Base-by-base conservation (phyloP, 106 monocot genomes). In the Acanthochlamys bracteata region DNA sequence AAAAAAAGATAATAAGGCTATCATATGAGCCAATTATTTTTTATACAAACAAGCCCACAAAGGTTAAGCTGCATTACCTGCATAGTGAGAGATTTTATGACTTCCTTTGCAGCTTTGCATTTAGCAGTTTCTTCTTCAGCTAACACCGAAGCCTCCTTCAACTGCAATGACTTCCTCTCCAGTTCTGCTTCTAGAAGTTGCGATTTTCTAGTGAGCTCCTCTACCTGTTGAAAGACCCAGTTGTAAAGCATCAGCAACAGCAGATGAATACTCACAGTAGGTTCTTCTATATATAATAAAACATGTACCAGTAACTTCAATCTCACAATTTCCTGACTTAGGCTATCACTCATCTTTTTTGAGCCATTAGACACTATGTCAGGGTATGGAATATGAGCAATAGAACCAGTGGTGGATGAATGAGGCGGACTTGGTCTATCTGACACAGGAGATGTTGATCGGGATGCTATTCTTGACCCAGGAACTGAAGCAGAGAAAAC, bases 401-500 rank as follows among this genome's bases (percentile, higher is more conserved):
- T 16, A 53, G 23, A 70, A 39, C 10, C 27, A 19, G 11, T n/a
- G 21, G 59, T 26, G 20, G 68, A 26, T 59, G 65, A 59, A 74
- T 52, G 63, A 63, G 67, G 67, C 42, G 83, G 80, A 67, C 77
- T 78, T 67, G 61, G 21, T 46, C 66, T 67, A 62, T 66, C 75
- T 70, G 61, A 51, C 51, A 83, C 72, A 57, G 87, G 87, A 61
- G 82, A 78, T 53, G 71, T 72, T 58, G 77, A 71, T 24, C 83
- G 71, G 45, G 80, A 81, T 25, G 42, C 71, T 23, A 72, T 68
- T 64, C 80, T 75, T 41, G 80, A 81, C 61, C 70, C 71, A 13
- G 80, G 80, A 61, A 81, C 75, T 58, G 80, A 81, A 53, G 75
- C 72, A 67, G 80, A 81, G 68, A 67, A 75, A 56, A 76, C 58